Evolutionary conservation across 1,284 basidiomycete genomes (phyloP).

Genomic region (Cutaneotrichosporon mucoides): DNA sequence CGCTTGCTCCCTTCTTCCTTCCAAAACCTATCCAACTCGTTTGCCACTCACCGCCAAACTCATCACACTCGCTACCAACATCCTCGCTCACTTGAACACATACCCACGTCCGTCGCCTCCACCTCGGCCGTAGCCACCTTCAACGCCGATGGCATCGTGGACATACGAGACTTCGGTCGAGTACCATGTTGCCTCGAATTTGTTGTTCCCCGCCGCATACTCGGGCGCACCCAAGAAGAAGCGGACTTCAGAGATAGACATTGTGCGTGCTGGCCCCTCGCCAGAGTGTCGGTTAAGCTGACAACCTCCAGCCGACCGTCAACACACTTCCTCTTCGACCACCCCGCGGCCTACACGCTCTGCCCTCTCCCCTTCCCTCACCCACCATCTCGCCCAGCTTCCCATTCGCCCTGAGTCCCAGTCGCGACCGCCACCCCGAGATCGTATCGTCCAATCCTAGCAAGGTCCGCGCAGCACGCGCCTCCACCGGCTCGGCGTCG

Average conservation of each 20-base stretch:
- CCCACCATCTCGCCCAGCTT: neutral
- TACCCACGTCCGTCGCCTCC: no score
- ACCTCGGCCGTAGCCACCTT: no score
- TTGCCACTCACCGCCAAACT: neutral
- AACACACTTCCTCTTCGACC: neutral
- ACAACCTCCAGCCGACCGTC: no score
- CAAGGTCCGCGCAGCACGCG: neutral
- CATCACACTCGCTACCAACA: neutral
- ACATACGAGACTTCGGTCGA: constrained; percentile 14
- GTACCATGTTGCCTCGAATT: constrained; percentile 10
- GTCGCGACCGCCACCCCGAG: neutral
- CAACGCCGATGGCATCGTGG: constrained; percentile 8
- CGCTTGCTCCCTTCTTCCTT: neutral
- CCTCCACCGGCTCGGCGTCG: neutral
- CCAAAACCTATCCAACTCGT: neutral
- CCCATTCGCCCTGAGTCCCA: neutral
- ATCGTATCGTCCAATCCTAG: no score
- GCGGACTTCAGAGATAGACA: neutral
- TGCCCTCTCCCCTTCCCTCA: neutral
- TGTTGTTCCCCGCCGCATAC: neutral
- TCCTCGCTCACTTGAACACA: neutral
- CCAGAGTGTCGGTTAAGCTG: neutral
- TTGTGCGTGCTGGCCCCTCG: neutral
- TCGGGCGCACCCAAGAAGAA: neutral
- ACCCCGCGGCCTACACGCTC: neutral